Evolutionary conservation across 768 basidiomycete genomes (phyloP).

Genomic region (Lanmaoa pseudosensibilis): DNA sequence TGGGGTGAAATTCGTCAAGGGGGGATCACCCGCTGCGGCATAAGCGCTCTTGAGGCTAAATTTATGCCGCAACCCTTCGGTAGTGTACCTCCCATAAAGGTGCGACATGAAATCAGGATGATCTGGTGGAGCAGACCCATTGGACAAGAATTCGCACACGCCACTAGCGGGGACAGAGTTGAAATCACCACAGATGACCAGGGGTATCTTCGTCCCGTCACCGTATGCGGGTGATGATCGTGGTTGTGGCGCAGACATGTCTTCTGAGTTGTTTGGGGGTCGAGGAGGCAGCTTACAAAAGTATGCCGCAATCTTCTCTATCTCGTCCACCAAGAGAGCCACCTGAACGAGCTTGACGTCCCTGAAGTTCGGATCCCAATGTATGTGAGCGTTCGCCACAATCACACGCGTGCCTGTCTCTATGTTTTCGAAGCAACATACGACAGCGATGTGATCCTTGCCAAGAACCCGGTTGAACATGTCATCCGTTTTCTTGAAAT

Average conservation of each 20-base stretch:
- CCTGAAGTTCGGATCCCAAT: slow-evolving; percentile 88
- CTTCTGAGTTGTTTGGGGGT: slow-evolving; percentile 40
- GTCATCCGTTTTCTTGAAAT: slow-evolving; percentile 97
- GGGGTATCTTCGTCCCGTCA: slow-evolving; percentile 87
- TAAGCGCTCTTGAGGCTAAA: slow-evolving; percentile 87
- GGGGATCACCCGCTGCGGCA: slow-evolving; percentile 54
- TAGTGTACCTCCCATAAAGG: slow-evolving; percentile 90
- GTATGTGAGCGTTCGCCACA: slow-evolving; percentile 87
- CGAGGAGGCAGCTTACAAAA: slow-evolving; percentile 83
- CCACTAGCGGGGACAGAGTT: slow-evolving; percentile 87
- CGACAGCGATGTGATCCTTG: slow-evolving; percentile 90
- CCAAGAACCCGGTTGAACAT: slow-evolving; percentile 99
- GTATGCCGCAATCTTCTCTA: slow-evolving; percentile 82
- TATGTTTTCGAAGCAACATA: slow-evolving; percentile 83
- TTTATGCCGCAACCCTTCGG: slow-evolving; percentile 78
- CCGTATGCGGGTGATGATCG: slow-evolving; percentile 68
- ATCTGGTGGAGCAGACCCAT: slow-evolving; percentile 63
- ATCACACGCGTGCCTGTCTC: slow-evolving; percentile 85
- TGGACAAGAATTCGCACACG: slow-evolving; percentile 87
- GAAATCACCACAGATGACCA: slow-evolving; percentile 92
- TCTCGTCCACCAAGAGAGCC: slow-evolving; percentile 89
- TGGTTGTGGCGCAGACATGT: slow-evolving; percentile 27
- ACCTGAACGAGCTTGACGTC: slow-evolving; percentile 98
- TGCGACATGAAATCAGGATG: slow-evolving; percentile 94
- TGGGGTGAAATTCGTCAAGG: slow-evolving; percentile 89